Conservation (phyloP, 495 filamentous ascomycete genomes). For the Collariella sp. region DNA sequence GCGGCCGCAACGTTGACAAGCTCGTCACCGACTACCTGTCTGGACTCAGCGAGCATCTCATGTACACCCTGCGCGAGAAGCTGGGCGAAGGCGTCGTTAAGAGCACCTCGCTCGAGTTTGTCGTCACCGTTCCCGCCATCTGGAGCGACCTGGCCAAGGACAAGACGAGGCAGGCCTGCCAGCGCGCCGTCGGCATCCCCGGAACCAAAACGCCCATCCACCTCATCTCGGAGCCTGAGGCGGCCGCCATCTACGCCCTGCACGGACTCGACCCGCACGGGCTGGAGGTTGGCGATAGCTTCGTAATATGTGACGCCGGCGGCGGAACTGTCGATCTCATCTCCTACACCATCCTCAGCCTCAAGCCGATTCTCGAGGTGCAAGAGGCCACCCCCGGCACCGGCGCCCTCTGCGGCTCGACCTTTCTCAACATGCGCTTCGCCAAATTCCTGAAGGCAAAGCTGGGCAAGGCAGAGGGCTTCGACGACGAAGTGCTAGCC, state of each 20-base stretch:
- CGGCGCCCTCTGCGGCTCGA: conserved; percentile 50
- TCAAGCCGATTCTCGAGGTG: conserved; percentile 40
- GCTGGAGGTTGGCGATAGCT: conserved; percentile 41
- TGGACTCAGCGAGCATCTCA: conserved; percentile 36
- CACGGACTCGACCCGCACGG: conserved; percentile 35
- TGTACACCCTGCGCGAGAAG: conserved; percentile 30
- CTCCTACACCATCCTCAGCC: conserved; percentile 43
- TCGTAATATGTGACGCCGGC: conserved; percentile 51
- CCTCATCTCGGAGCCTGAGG: conserved; percentile 50
- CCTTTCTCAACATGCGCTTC: conserved; percentile 46
- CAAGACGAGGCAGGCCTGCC: conserved; percentile 38
- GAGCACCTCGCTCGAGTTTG: conserved; percentile 34
- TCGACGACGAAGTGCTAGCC: conserved; percentile 30
- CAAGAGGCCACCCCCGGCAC: conserved; percentile 42
- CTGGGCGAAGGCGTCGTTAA: conserved; percentile 33
- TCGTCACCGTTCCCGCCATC: conserved; percentile 49
- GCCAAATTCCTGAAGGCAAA: conserved; percentile 34
- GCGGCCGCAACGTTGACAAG: conserved; percentile 27
- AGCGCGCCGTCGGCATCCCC: conserved; percentile 32
- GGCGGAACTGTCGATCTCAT: conserved; percentile 54
- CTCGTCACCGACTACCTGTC: conserved; percentile 38
- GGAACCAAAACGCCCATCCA: conserved; percentile 30
- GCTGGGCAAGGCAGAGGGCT: conserved; percentile 25
- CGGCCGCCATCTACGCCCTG: conserved; percentile 48
- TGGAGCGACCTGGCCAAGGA: conserved; percentile 48